Base-by-base conservation (phyloP, 352 stramenopile species). In the Phytophthora quininea region DNA sequence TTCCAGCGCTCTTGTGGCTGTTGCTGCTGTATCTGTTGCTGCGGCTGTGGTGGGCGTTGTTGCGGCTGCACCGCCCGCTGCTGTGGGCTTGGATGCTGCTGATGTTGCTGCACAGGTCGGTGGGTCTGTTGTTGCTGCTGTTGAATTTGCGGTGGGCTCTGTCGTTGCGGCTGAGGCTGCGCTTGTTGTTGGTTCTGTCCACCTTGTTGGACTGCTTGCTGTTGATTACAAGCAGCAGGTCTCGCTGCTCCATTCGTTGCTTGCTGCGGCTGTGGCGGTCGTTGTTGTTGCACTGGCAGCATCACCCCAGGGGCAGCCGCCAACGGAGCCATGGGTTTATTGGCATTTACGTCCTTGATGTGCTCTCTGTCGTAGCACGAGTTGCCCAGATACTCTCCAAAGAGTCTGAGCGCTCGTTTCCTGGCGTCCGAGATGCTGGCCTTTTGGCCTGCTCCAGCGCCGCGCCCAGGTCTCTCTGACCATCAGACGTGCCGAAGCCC, bases 281-380 rank as follows among this genome's bases (percentile, higher is more conserved):
- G 37, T 12, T 54, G 57, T 27, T 68, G 64, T 24, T 69, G 58
- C 46, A 52, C 61, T 19, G 68, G 63, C 1, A 73, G 46, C 31
- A 73, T 63, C 9, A 73, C 58, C 8, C 54, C 67, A 0, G 67
- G 73, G 11, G 69, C 61, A 3, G 64, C 63, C 24, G 54, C 63
- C 38, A 71, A 30, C 9, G 62, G 69, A 14, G 46, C 56, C 64
- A 74, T 71, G 35, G 57, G 53, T 46, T 58, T 67, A 52, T 89
- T 92, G 11, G 88, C 83, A 32, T 84, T 77, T 0, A 94, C 86
- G 32, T 91, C 86, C 40, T 88, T 88, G 48, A 94, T 94, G 30
- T 94, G 86, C 50, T 96, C 86, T n/a, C 80, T 79, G 47, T 96
- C 88, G 50, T 96, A 96, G 73, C 86, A 95, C 19, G 88, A 96